Evolutionary conservation across 2,329 filamentous ascomycete species (phyloP), one percentile per base, ranked within the genome.

Genomic region (Nemania serpens): DNA sequence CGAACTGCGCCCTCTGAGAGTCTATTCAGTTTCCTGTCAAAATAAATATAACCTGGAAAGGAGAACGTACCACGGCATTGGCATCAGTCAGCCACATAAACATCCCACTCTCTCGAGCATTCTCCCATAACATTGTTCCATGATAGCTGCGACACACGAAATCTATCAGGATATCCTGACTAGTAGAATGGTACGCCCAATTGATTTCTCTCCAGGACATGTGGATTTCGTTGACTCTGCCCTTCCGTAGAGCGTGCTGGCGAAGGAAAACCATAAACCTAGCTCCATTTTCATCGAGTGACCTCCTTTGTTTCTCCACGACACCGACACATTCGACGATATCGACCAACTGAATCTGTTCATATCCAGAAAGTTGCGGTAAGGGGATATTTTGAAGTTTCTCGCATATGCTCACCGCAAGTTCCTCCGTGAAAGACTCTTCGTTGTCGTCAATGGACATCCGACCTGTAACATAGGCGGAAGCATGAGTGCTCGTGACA

Each of bases 41-140:
- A 33, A 51, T 25, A 33, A 34, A n/a, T 39, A 22, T 5, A 3
- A n/a, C 1, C 29, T 17, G 12, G 34, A 7, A 22, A 29, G 17
- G 39, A 46, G 0, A 55, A 74, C 88, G 75, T 81, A 95, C 91
- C 73, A 98, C 79, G 20, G 92, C 88, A 56, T 83, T 84, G 17
- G 82, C 76, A 74, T 97, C 93, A 0, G 87, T 86, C 65, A 99
- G 82, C 94, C 95, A 99, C 88, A 97, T 94, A 72, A 97, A 97
- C 57, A 98, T 83, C 11, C 95, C 95, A 66, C 90, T 91, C 72
- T 96, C 90, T 48, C 90, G 84, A 1, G 94, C 95, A 69, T 93
- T 84, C 64, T 90, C 85, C 95, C 95, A 99, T 6, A 89, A 79
- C 78, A 98, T 82, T 61, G 86, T 88, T 1, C 89, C 89, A 65